phyloP scores from a whole-genome alignment of 1,284 basidiomycete species.

The Inonotus obliquus region DNA sequence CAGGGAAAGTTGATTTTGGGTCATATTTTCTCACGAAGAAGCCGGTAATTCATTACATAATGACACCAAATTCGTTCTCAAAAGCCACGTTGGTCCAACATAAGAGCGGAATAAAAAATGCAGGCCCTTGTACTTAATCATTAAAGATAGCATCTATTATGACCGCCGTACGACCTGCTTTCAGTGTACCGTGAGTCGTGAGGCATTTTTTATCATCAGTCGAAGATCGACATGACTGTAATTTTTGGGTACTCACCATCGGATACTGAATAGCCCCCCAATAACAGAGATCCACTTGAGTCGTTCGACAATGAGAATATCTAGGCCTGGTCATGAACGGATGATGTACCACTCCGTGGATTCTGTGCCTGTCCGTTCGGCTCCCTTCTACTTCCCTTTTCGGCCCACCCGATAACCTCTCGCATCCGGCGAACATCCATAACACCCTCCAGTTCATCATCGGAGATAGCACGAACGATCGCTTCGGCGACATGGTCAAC shows the following conservation, averaged over 20 bases:
- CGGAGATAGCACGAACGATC: slow-evolving; percentile 55
- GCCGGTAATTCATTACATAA: not conserved
- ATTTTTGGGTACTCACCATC: too few species aligned
- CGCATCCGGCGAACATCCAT: slow-evolving; percentile 76
- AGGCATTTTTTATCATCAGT: too few species aligned
- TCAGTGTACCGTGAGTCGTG: too few species aligned
- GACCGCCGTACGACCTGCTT: too few species aligned
- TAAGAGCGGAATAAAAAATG: too few species aligned
- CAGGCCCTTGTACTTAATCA: too few species aligned
- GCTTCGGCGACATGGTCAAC: slow-evolving; percentile 94
- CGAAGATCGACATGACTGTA: too few species aligned
- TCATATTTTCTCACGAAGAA: not conserved
- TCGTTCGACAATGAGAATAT: not conserved
- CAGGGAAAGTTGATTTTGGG: not conserved
- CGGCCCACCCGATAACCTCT: slow-evolving; percentile 60
- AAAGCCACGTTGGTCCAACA: too few species aligned
- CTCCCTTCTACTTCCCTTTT: slow-evolving; percentile 27
- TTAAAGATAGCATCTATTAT: too few species aligned
- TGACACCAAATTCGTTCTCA: not conserved
- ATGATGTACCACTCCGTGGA: not conserved
- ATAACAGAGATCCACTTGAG: too few species aligned
- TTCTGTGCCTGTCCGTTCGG: not conserved
- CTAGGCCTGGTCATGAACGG: not conserved
- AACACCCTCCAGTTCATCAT: slow-evolving; percentile 55
- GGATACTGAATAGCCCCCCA: too few species aligned